Evolutionary conservation across 108 stramenopile genomes (phyloP).

Genomic region (Thalassiosira profunda): DNA sequence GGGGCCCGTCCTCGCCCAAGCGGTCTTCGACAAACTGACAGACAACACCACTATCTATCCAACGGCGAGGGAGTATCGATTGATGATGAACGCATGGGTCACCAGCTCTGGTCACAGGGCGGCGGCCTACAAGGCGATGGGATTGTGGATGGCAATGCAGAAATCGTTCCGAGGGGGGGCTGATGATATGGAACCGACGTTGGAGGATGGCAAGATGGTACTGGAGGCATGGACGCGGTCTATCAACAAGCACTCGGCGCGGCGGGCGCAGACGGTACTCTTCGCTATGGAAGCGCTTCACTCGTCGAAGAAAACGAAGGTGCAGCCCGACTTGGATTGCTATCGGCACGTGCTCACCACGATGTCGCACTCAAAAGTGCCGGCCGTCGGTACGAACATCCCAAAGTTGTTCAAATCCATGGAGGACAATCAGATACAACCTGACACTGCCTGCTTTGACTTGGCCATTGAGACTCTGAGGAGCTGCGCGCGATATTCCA

Average conservation of each 20-base stretch:
- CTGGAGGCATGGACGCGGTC: slow-evolving; percentile 77
- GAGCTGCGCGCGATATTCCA: slow-evolving; percentile 49
- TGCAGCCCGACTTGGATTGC: slow-evolving; percentile 64
- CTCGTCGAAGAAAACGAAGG: slow-evolving; percentile 38
- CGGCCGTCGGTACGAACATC: slow-evolving; percentile 44
- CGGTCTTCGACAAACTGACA: slow-evolving; percentile 49
- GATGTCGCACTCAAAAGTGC: slow-evolving; percentile 40
- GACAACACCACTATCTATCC: slow-evolving; percentile 25
- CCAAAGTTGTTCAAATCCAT: slow-evolving; percentile 61
- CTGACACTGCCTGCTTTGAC: slow-evolving; percentile 71
- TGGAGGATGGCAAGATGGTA: slow-evolving; percentile 80
- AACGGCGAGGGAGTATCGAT: slow-evolving; percentile 46
- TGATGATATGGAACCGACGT: slow-evolving; percentile 68
- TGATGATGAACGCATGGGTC: slow-evolving; percentile 71
- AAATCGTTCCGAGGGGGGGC: slow-evolving; percentile 46
- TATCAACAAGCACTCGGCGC: slow-evolving; percentile 67
- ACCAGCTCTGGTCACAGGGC: slow-evolving; percentile 32
- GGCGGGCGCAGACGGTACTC: slow-evolving; percentile 61
- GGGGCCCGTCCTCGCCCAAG: slow-evolving; percentile 35
- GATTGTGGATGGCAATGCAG: slow-evolving; percentile 74
- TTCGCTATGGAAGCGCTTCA: slow-evolving; percentile 59
- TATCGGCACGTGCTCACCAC: slow-evolving; percentile 60
- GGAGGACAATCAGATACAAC: slow-evolving; percentile 66
- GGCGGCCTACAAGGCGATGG: slow-evolving; percentile 74
- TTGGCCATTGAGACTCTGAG: slow-evolving; percentile 75